Evolutionary conservation across 176 grass and related monocot species (phyloP).

Genomic region (Neostapfia colusana): DNA sequence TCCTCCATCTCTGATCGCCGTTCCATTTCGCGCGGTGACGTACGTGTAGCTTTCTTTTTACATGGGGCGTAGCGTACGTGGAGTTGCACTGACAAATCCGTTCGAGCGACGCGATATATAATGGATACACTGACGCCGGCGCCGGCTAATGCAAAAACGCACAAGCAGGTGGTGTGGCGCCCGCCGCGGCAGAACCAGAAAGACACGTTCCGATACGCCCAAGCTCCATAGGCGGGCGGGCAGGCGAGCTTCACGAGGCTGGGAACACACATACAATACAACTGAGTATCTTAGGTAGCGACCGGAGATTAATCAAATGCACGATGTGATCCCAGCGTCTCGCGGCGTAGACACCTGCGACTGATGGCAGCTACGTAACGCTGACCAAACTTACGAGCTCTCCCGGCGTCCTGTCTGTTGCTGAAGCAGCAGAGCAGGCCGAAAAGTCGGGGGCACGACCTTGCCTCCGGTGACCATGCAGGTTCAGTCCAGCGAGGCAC

Average conservation of each 20-base stretch:
- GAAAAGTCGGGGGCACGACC: too few species aligned
- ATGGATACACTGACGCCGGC: background rate
- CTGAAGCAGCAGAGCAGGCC: too few species aligned
- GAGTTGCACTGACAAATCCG: background rate
- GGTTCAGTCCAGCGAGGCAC: too few species aligned
- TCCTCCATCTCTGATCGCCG: background rate
- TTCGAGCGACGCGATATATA: background rate
- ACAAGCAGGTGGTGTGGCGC: slow-evolving; percentile 28
- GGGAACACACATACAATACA: background rate
- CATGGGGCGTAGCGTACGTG: background rate
- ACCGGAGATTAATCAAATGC: background rate
- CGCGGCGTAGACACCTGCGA: too few species aligned
- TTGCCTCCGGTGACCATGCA: too few species aligned
- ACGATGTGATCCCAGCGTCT: too few species aligned
- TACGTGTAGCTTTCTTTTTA: too few species aligned
- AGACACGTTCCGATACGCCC: background rate
- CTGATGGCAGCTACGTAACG: too few species aligned
- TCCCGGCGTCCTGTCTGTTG: too few species aligned
- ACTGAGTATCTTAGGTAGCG: slow-evolving; percentile 42
- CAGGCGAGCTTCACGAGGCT: slow-evolving; percentile 33
- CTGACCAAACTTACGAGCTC: too few species aligned
- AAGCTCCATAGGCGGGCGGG: slow-evolving; percentile 9
- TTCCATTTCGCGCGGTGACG: slow-evolving; percentile 14
- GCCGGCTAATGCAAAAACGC: background rate
- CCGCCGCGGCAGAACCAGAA: slow-evolving; percentile 29